Conservation (phyloP, 2,329 filamentous ascomycete species). For the Albophoma yamanashiensis region DNA sequence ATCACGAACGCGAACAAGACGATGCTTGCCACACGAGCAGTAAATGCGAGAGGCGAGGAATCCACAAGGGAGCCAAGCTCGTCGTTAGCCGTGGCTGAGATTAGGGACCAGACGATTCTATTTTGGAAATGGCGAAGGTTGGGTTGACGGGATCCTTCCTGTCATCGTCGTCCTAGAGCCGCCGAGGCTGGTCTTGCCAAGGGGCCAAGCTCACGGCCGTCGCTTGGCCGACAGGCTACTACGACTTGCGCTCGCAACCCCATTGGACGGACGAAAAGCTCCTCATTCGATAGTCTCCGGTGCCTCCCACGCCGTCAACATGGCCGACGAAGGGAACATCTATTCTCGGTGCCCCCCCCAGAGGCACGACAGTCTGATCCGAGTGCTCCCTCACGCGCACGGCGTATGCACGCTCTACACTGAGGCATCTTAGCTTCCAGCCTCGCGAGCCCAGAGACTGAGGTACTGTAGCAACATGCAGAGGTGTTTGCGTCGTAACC, state of each 20-base stretch:
- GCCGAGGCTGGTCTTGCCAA: conserved; percentile 3
- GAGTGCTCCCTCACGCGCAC: background rate
- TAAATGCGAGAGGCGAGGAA: background rate
- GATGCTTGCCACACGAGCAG: background rate
- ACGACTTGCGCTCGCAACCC: background rate
- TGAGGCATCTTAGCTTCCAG: background rate
- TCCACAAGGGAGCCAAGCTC: background rate
- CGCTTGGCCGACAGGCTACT: background rate
- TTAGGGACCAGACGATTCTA: background rate
- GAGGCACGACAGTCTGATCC: background rate
- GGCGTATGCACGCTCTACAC: background rate
- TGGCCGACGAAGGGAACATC: background rate
- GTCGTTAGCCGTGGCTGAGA: background rate
- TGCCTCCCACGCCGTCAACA: background rate
- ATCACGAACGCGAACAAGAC: background rate
- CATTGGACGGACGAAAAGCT: background rate
- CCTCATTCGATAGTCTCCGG: background rate
- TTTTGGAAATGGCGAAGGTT: background rate
- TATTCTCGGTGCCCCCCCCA: background rate
- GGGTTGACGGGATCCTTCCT: background rate
- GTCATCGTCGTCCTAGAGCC: conserved; percentile 1
- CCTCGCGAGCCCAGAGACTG: background rate
- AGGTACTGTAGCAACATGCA: background rate
- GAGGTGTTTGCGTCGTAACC: background rate
- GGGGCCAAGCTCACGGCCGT: background rate